Percentiles rank a stretch among this genome's conserved stretches.
Evolutionary conservation across 2,329 filamentous ascomycete genomes (phyloP).

Genomic region (Colletotrichum cordylinicola): DNA sequence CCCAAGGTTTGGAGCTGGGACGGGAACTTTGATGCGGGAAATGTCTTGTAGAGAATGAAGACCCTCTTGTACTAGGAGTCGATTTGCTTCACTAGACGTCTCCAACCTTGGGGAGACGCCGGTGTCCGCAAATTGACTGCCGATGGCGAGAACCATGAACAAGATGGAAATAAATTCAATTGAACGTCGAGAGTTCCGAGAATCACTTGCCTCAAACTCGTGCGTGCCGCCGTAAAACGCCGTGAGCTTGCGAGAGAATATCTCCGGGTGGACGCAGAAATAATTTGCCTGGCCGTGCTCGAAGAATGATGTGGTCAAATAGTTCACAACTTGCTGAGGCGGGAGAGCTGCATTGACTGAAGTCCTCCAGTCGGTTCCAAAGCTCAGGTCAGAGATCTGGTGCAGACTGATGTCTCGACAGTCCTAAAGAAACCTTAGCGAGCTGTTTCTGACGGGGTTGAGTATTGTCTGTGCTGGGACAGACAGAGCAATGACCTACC

Average conservation of each 20-base stretch:
- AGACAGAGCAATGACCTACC: not conserved
- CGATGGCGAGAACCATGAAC: not conserved
- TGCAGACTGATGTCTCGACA: not conserved
- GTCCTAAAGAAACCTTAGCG: not conserved
- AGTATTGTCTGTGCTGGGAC: not conserved
- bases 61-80: not conserved
- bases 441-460: not conserved
- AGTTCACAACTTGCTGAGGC: not conserved
- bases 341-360: not conserved
- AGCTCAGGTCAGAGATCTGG: not conserved
- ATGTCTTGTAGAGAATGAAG: fast-evolving
- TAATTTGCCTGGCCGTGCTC: not conserved
- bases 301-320: not conserved
- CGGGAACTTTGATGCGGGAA: not conserved
- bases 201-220: not conserved
- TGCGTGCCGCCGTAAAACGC: not conserved
- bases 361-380: not conserved
- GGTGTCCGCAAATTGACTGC: not conserved
- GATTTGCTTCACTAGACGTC: not conserved
- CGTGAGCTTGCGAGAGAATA: not conserved
- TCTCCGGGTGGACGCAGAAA: not conserved
- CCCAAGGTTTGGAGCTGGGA: not conserved
- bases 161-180: not conserved
- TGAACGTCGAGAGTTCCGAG: not conserved
- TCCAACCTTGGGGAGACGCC: not conserved